Percentiles rank a stretch among this genome's conserved stretches.
These are phyloP conservation scores for Yamadazyma sp. DNA, from an alignment of 805 yeast species.

Conservation along the genomic window DNA sequence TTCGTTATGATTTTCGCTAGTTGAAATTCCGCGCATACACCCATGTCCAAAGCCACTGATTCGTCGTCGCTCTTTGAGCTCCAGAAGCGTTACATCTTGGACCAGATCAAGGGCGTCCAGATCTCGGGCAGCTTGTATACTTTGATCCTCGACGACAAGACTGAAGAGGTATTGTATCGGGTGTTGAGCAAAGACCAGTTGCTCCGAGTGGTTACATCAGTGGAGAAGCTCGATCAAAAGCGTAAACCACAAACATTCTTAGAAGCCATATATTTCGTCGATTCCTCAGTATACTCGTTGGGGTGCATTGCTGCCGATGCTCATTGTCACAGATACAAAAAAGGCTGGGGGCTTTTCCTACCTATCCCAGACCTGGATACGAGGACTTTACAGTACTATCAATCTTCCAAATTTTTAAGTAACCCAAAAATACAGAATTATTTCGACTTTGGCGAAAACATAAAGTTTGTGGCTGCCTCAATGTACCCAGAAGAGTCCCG, in stretches of 20 bases:
- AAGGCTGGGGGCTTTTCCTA: slow-evolving; percentile 69
- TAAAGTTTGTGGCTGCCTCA: slow-evolving; percentile 33
- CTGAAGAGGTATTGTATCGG: slow-evolving; percentile 47
- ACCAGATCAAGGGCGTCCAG: slow-evolving; percentile 31
- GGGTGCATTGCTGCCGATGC: slow-evolving; percentile 79
- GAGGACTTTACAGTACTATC: slow-evolving; percentile 13
- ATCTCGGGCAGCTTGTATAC: slow-evolving; percentile 32
- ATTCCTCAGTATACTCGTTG: slow-evolving; percentile 64
- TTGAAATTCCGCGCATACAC: too few species aligned
- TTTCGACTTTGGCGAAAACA: slow-evolving; percentile 31
- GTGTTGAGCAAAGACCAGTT: slow-evolving; percentile 51
- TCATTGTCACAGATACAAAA: slow-evolving; percentile 68
- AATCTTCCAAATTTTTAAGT: slow-evolving; percentile 25
- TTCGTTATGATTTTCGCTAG: too few species aligned
- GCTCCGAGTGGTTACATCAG: slow-evolving; percentile 56
- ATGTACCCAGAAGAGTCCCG: slow-evolving; percentile 67
- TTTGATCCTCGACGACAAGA: slow-evolving; percentile 56
- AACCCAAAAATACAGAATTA: slow-evolving; percentile 30
- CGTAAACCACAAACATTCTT: slow-evolving; percentile 63
- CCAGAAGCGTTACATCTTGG: slow-evolving; percentile 30
- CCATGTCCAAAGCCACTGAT: slow-evolving; percentile 18
- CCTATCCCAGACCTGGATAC: slow-evolving; percentile 43
- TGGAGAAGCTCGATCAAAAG: slow-evolving; percentile 60
- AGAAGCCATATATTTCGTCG: slow-evolving; percentile 79
- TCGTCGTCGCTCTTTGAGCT: slow-evolving; percentile 28